Evolutionary conservation across 345 rosid genomes (phyloP), one percentile per base, ranked within the genome.

Genomic region (Cardamine occulta): DNA sequence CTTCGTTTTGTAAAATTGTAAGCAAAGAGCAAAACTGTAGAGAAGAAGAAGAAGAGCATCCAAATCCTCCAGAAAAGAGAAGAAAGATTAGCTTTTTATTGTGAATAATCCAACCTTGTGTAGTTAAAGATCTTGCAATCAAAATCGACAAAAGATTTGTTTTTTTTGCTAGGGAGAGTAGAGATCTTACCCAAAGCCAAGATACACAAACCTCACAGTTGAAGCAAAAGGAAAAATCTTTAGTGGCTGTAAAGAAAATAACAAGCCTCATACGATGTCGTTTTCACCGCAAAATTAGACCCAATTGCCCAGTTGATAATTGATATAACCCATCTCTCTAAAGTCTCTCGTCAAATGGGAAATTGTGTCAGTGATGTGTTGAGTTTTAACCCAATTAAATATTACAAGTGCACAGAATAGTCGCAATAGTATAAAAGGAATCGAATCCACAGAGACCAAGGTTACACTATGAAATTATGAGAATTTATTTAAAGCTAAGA

Each of bases 141-240:
- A 24, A 32, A 34, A 23, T 72, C 26, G n/a, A 23, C 35, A 32
- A 51, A 7, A 39, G 69, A 52, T 26, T 37, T 63, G 42, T 10
- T 39, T 39, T 35, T 12, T 62, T 1, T 11, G 3, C 54, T 31
- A 37, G 61, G 14, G 44, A 24, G 32, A 52, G 52, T n/a, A 47
- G 68, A 52, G 62, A 52, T 52, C 62, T 40, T 31, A 88, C 72
- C 84, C 83, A 87, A 58, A 34, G 39, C 39, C 3, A 34, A 34
- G 39, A 34, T 34, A 34, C 39, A 34, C 45, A 40, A 40, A 71
- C 64, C 77, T 73, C 70, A 19, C 6, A 63, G 55, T 19, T 63
- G 77, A 66, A 65, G 66, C 79, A 66, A 74, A 56, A 66, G 49
- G 21, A 66, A 57, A 52, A 66, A 48, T 47, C 67, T 57, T 63